phyloP scores from a whole-genome alignment of 495 filamentous ascomycete species.

The Daldinia vernicosa region DNA sequence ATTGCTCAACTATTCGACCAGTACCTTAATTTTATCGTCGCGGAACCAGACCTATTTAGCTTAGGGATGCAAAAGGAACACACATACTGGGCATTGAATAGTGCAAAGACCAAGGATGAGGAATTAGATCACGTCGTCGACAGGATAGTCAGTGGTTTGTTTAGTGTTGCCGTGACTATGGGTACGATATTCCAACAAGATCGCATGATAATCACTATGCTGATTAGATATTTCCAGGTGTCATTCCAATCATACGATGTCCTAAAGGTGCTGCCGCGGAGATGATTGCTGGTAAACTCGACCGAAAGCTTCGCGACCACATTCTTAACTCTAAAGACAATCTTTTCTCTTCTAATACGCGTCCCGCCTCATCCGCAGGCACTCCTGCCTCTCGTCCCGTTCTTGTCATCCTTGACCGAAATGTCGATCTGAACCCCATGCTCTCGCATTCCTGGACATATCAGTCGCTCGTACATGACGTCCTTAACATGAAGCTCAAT shows the following conservation, averaged over 20 bases:
- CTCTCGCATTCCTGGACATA: constrained; percentile 99
- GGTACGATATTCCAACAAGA: constrained; percentile 61
- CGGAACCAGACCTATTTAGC: constrained; percentile 95
- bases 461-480: constrained; percentile 93
- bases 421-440: constrained; percentile 97
- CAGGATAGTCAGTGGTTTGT: constrained; percentile 90
- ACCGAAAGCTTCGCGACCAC: constrained; percentile 95
- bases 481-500: constrained; percentile 92
- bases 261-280: constrained; percentile 93
- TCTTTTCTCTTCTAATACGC: constrained; percentile 70
- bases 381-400: constrained; percentile 80
- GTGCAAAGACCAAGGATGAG: constrained; percentile 86
- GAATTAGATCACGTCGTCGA: constrained; percentile 87
- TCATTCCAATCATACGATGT: constrained; percentile 93
- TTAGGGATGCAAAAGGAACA: constrained; percentile 85
- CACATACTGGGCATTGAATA: constrained; percentile 94
- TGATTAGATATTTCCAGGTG: constrained; percentile 57
- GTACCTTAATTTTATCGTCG: constrained; percentile 97
- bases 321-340: constrained; percentile 98
- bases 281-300: constrained; percentile 91
- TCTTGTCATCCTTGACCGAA: constrained; percentile 90
- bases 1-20: constrained; percentile 96
- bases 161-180: constrained; percentile 97
- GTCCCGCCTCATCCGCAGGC: constrained; percentile 52
- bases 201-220: background rate